Conservation (phyloP, 2,329 filamentous ascomycete genomes). For the Colletotrichum sp. region DNA sequence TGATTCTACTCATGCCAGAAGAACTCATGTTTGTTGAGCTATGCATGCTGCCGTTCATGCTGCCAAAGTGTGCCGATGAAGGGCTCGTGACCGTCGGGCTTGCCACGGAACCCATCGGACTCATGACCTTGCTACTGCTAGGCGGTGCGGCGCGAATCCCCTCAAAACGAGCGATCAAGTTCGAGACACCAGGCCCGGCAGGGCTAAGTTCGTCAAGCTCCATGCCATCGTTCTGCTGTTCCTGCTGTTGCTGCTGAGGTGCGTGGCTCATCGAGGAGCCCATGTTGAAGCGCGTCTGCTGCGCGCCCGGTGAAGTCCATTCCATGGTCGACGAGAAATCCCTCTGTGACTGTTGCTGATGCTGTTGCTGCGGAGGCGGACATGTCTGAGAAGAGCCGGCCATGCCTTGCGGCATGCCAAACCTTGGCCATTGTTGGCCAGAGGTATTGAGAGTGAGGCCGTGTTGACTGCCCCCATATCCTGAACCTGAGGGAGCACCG, state of each 20-base stretch:
- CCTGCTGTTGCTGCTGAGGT: background rate
- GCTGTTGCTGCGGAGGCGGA: conserved; percentile 23
- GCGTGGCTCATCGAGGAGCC: background rate
- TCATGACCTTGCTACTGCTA: conserved; percentile 30
- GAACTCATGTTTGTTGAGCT: conserved; percentile 25
- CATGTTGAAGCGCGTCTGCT: conserved; percentile 26
- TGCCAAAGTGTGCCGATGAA: conserved; percentile 35
- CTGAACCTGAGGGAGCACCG: conserved; percentile 30
- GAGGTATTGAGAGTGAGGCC: conserved; percentile 31
- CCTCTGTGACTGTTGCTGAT: conserved; percentile 1
- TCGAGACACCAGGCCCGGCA: conserved; percentile 36
- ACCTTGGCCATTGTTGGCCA: conserved; percentile 37
- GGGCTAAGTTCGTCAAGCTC: conserved; percentile 21
- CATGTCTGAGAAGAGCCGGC: conserved; percentile 31
- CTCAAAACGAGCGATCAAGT: conserved; percentile 46
- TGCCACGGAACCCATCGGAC: conserved; percentile 26
- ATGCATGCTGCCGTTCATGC: conserved; percentile 25
- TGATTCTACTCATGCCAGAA: conserved; percentile 25
- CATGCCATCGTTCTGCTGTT: conserved; percentile 16
- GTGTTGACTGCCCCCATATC: conserved; percentile 6
- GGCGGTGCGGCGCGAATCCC: conserved; percentile 38
- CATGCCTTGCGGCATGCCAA: conserved; percentile 32
- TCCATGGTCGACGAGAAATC: conserved; percentile 35
- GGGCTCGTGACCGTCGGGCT: conserved; percentile 24
- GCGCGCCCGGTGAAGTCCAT: conserved; percentile 38